A percentile compares a stretch with the other conserved stretches of the same genome.
Conservation (phyloP, 1,284 basidiomycete species). For the Malassezia equina region DNA sequence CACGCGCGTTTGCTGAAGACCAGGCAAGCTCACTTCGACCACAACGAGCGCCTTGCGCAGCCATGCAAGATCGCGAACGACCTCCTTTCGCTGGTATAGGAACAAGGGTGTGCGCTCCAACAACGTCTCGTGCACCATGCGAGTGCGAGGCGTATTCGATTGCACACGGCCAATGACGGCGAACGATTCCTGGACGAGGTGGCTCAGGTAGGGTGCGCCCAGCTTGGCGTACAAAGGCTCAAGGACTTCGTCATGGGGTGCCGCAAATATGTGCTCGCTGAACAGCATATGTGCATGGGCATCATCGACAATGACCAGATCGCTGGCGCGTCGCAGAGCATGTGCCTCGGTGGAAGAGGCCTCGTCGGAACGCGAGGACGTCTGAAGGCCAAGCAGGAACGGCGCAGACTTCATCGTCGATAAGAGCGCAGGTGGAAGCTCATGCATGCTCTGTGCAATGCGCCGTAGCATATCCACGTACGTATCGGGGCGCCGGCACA, state of each 20-base stretch:
- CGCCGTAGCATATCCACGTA: conserved; percentile 67
- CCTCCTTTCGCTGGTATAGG: conserved; percentile 71
- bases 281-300: conserved; percentile 47
- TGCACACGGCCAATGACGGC: conserved; percentile 52
- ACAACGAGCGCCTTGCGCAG: conserved; percentile 59
- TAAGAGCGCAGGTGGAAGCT: conserved; percentile 57
- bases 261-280: conserved; percentile 55
- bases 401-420: conserved; percentile 61
- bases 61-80: conserved; percentile 61
- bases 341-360: conserved; percentile 27
- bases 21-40: conserved; percentile 36
- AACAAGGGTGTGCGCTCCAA: conserved; percentile 85
- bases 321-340: conserved; percentile 40
- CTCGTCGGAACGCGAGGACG: conserved; percentile 41
- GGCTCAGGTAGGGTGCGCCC: conserved; percentile 60
- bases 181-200: conserved; percentile 66
- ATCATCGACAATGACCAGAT: conserved; percentile 46
- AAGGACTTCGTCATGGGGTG: conserved; percentile 79
- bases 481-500: conserved; percentile 60
- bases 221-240: conserved; percentile 49
- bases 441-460: conserved; percentile 64
- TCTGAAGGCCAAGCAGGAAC: conserved; percentile 63
- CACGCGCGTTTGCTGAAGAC: conserved; percentile 35
- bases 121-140: conserved; percentile 50
- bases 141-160: conserved; percentile 29